Evolutionary conservation across 257 asterid genomes (phyloP).

Genomic region (Plantago ovata): DNA sequence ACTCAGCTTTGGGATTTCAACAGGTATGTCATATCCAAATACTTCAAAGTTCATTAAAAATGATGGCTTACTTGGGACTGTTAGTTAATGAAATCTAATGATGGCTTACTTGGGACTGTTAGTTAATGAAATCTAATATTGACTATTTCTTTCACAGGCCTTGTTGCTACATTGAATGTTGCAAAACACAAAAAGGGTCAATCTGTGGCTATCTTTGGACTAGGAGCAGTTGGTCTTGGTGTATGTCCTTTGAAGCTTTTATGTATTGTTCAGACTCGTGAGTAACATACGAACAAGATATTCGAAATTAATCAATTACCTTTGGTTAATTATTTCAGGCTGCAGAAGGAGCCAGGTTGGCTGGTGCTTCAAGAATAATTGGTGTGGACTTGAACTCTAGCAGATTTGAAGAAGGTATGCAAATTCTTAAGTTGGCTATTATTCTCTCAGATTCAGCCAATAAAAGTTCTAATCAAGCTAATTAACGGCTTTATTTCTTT

Average conservation of each 20-base stretch:
- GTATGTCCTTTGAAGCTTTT: conserved; percentile 28
- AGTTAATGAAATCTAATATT: background rate
- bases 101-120: background rate
- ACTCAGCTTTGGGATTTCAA: conserved; percentile 78
- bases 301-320: background rate
- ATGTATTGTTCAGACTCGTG: background rate
- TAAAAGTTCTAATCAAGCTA: too few species aligned
- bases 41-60: background rate
- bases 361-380: conserved; percentile 82
- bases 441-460: too few species aligned
- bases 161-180: conserved; percentile 83
- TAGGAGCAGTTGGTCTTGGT: conserved; percentile 80
- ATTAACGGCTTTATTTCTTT: too few species aligned
- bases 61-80: background rate
- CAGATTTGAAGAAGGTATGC: conserved; percentile 51
- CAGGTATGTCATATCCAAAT: conserved; percentile 38
- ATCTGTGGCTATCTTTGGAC: conserved; percentile 64
- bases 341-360: conserved; percentile 75
- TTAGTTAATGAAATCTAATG: background rate
- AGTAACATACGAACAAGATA: background rate
- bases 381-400: conserved; percentile 55
- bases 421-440: background rate
- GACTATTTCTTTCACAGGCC: conserved; percentile 37
- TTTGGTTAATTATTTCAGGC: conserved; percentile 36
- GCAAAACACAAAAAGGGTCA: conserved; percentile 70